phyloP scores from a whole-genome alignment of 345 rosid species.

The Heritiera fomes region DNA sequence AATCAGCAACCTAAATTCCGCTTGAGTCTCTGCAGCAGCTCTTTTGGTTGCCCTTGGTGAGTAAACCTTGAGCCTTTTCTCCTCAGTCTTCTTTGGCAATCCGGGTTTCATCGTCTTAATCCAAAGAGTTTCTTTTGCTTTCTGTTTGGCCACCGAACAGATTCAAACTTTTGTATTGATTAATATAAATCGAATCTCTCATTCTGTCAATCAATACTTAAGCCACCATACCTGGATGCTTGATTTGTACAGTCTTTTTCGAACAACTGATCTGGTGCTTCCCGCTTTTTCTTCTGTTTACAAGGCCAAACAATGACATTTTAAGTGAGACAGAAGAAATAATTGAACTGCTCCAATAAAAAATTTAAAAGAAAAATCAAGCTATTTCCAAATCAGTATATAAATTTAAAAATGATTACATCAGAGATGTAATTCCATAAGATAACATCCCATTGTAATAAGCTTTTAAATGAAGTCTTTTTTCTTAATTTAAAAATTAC shows the following conservation, averaged over 20 bases:
- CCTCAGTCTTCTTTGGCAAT: not conserved
- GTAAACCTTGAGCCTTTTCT: not conserved
- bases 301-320: too few relatives aligned
- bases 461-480: too few relatives aligned
- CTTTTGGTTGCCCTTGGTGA: not conserved
- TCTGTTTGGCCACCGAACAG: not conserved
- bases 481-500: too few relatives aligned
- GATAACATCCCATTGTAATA: too few relatives aligned
- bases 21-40: not conserved
- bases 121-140: not conserved
- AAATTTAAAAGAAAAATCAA: too few relatives aligned
- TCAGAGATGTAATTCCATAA: too few relatives aligned
- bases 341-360: too few relatives aligned
- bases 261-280: not conserved
- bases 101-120: not conserved
- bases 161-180: not conserved
- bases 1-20: not conserved
- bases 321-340: too few relatives aligned
- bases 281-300: not conserved
- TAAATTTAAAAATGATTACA: too few relatives aligned
- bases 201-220: not conserved
- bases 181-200: too few relatives aligned
- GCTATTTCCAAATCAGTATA: too few relatives aligned
- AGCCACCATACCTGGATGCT: not conserved
- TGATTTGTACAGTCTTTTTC: not conserved